Evolutionary conservation across 495 filamentous ascomycete species (phyloP).

Genomic region (Talaromyces proteolyticus): DNA sequence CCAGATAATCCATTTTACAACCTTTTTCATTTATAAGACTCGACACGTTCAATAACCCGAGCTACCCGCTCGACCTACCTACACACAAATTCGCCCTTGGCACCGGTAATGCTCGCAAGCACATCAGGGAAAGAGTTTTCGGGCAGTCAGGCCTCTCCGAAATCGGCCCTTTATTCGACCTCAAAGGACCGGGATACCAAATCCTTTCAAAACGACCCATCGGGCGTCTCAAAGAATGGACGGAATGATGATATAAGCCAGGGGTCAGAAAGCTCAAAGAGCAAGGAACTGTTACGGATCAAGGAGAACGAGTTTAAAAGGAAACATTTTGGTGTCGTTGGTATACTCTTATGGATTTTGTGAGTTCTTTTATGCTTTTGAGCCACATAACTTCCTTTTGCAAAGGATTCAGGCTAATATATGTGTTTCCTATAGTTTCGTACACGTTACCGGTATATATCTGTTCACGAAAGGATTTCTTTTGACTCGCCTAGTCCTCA

Average conservation of each 20-base stretch:
- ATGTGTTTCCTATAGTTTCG: conserved; percentile 32
- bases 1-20: too few relatives aligned
- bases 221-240: conserved; percentile 15
- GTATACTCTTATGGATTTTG: conserved; percentile 38
- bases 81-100: background rate
- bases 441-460: conserved; percentile 78
- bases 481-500: conserved; percentile 83
- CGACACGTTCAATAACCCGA: background rate
- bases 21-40: background rate
- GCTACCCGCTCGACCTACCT: background rate
- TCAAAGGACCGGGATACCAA: background rate
- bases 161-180: background rate
- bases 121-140: background rate
- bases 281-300: background rate
- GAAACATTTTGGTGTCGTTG: conserved; percentile 34
- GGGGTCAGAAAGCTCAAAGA: conserved; percentile 4
- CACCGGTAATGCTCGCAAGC: background rate
- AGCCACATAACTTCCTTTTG: background rate
- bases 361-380: conserved; percentile 17
- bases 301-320: conserved; percentile 34
- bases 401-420: too few relatives aligned
- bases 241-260: too few relatives aligned
- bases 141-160: background rate
- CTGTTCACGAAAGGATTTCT: conserved; percentile 98
- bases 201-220: background rate